Evolutionary conservation across 805 yeast genomes (phyloP).

Genomic region (Pichia membranifaciens): DNA sequence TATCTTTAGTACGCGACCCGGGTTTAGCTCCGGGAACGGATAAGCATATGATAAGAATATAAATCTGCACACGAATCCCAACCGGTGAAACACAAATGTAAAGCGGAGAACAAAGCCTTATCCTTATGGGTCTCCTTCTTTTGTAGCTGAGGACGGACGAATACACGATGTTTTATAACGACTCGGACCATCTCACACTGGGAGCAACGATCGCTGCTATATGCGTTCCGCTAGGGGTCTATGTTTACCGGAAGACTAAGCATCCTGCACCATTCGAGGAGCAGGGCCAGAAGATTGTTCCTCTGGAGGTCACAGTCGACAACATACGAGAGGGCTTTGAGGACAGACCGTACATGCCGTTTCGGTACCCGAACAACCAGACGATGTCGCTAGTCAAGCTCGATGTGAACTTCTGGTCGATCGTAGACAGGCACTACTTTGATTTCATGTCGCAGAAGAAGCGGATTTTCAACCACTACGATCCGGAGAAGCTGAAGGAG

Average conservation of each 20-base stretch:
- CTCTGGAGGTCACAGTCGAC: constrained; percentile 18
- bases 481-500: constrained; percentile 29
- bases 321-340: constrained; percentile 14
- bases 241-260: constrained; percentile 1
- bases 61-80: too few species aligned
- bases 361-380: constrained; percentile 49
- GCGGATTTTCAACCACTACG: constrained; percentile 36
- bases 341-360: constrained; percentile 49
- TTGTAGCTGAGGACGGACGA: neutral
- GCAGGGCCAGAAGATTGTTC: constrained; percentile 16
- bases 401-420: constrained; percentile 48
- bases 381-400: constrained; percentile 46
- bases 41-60: too few species aligned
- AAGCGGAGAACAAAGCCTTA: too few species aligned
- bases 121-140: too few species aligned
- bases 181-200: neutral
- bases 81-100: too few species aligned
- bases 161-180: neutral
- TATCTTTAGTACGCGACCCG: constrained; percentile 1
- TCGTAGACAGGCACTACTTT: constrained; percentile 41
- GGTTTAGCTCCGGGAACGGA: too few species aligned
- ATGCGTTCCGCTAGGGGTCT: constrained; percentile 5
- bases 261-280: constrained; percentile 4
- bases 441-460: constrained; percentile 38
- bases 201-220: constrained; percentile 8